These are phyloP conservation scores for Candida broadrunensis DNA, from an alignment of 805 yeast genomes.

Conservation along the genomic window DNA sequence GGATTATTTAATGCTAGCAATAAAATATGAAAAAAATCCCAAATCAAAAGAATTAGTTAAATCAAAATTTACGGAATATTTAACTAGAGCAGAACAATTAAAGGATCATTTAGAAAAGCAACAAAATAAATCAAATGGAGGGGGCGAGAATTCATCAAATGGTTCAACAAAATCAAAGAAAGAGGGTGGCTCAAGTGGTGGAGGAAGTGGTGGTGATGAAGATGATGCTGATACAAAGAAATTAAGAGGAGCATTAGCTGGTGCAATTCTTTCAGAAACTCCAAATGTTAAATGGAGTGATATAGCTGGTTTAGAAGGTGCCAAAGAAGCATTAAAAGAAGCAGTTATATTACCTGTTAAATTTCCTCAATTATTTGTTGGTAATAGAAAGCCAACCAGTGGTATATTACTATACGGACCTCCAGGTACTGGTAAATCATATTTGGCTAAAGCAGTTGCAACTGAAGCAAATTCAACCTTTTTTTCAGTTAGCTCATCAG, in stretches of 20 bases:
- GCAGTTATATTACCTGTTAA: conserved; percentile 95
- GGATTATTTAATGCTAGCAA: conserved; percentile 92
- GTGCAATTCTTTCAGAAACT: conserved; percentile 86
- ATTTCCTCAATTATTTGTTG: conserved; percentile 93
- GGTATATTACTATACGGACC: conserved; percentile 72
- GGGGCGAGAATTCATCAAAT: conserved; percentile 50
- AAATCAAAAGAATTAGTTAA: conserved; percentile 85
- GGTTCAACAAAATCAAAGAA: conserved; percentile 59
- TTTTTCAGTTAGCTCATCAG: conserved; percentile 94
- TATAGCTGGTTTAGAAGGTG: conserved; percentile 92
- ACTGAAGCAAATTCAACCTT: conserved; percentile 97
- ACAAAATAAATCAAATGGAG: conserved; percentile 42
- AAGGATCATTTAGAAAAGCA: conserved; percentile 81
- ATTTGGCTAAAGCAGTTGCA: conserved; percentile 95
- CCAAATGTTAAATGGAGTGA: conserved; percentile 95
- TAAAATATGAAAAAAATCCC: conserved; percentile 88
- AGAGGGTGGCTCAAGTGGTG: conserved; percentile 54
- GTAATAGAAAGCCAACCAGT: conserved; percentile 87
- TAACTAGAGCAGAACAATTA: conserved; percentile 89
- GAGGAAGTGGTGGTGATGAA: conserved; percentile 59
- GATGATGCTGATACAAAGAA: conserved; percentile 84
- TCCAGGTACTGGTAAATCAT: conserved; percentile 98
- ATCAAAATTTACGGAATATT: conserved; percentile 85
- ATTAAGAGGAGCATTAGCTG: conserved; percentile 84
- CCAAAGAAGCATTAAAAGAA: conserved; percentile 95